Conservation (phyloP, 306 rosid species). For the Nissolia schottii region DNA sequence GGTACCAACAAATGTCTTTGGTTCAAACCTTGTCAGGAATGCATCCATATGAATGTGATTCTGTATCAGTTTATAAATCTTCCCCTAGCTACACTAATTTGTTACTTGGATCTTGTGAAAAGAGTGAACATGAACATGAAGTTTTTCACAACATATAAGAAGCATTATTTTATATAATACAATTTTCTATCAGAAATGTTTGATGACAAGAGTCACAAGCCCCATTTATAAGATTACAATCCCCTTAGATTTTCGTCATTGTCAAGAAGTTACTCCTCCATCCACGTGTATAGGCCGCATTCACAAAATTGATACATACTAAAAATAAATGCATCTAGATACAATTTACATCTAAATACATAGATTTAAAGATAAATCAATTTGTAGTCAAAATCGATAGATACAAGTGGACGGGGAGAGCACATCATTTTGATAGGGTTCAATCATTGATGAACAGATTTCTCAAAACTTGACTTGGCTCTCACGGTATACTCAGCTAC, state of each 20-base stretch:
- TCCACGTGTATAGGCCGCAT: too few relatives aligned
- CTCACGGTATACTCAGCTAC: slow-evolving; percentile 77
- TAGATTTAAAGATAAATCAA: too few relatives aligned
- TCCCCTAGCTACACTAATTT: not conserved
- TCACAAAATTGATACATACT: too few relatives aligned
- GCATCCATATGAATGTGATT: too few relatives aligned
- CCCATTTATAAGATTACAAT: not conserved
- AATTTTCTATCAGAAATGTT: not conserved
- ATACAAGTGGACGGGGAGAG: too few relatives aligned
- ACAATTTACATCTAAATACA: too few relatives aligned
- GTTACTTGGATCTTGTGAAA: not conserved
- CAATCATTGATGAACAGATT: slow-evolving; percentile 10
- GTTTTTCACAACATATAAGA: not conserved
- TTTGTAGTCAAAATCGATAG: too few relatives aligned
- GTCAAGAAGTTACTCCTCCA: not conserved
- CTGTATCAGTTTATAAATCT: too few relatives aligned
- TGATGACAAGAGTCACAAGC: not conserved
- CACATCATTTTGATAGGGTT: not conserved
- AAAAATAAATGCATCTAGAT: too few relatives aligned
- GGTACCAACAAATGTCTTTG: not conserved
- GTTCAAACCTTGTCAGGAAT: not conserved
- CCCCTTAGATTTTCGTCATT: slow-evolving; percentile 10
- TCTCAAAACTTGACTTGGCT: slow-evolving; percentile 38
- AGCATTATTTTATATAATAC: not conserved
- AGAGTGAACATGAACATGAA: not conserved